Evolutionary conservation across 2,329 filamentous ascomycete genomes (phyloP).

Genomic region (Cladophialophora psammophila): DNA sequence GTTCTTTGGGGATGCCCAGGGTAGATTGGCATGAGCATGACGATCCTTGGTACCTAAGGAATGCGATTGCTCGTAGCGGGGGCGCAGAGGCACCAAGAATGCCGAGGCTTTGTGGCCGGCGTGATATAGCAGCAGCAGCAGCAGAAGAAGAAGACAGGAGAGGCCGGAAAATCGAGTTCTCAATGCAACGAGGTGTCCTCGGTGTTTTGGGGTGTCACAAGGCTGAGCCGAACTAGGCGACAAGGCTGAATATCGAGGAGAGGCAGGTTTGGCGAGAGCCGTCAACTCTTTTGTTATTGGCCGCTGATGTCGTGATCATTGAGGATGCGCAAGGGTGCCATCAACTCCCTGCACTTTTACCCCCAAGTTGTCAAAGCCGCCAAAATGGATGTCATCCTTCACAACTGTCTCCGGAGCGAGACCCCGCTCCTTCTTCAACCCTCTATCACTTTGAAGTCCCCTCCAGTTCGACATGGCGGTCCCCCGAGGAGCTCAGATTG

Average conservation of each 20-base stretch:
- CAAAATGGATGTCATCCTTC: conserved; percentile 22
- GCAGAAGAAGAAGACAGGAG: too few species aligned
- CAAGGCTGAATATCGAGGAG: conserved; percentile 2
- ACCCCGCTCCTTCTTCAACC: conserved; percentile 17
- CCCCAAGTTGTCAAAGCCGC: neutral
- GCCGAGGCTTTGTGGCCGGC: too few species aligned
- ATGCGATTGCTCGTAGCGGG: too few species aligned
- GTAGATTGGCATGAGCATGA: neutral
- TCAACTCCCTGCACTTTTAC: neutral
- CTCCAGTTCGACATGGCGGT: conserved; percentile 32
- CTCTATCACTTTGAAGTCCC: conserved; percentile 1
- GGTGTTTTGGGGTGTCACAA: neutral
- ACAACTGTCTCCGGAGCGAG: conserved; percentile 10
- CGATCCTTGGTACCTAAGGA: too few species aligned
- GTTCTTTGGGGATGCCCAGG: neutral
- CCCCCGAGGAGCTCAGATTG: conserved; percentile 39
- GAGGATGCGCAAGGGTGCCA: neutral
- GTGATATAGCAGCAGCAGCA: too few species aligned
- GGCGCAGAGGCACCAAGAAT: too few species aligned
- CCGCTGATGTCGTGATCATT: conserved; percentile 15
- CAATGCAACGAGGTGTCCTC: too few species aligned
- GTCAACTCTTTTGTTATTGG: neutral
- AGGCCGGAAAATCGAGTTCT: too few species aligned
- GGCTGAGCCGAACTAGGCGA: neutral
- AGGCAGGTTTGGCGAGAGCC: neutral